A percentile compares a stretch with the other conserved stretches of the same genome.
phyloP scores from a whole-genome alignment of 2,329 filamentous ascomycete genomes.

The Venturia effusa region DNA sequence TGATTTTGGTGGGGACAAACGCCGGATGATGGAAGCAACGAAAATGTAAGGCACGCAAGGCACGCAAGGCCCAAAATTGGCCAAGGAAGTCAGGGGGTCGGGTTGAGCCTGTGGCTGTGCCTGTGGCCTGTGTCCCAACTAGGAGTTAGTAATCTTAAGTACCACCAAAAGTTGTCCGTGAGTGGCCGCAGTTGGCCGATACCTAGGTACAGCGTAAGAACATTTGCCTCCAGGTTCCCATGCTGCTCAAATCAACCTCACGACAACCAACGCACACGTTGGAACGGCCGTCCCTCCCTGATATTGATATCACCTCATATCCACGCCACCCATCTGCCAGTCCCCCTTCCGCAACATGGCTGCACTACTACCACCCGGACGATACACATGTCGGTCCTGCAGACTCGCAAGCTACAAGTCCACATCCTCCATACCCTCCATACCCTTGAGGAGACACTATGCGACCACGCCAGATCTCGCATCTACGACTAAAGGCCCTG shows the following conservation, averaged over 20 bases:
- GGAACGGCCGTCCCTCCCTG: neutral
- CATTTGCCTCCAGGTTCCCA: neutral
- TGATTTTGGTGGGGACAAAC: too few species aligned
- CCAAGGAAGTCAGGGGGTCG: too few species aligned
- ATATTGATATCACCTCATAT: too few species aligned
- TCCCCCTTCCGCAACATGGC: conserved; percentile 1
- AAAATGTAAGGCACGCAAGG: too few species aligned
- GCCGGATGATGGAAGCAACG: too few species aligned
- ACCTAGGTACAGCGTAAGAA: neutral
- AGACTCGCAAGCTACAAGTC: neutral
- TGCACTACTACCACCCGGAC: neutral
- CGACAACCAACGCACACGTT: neutral
- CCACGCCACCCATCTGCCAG: neutral
- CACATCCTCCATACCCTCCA: neutral
- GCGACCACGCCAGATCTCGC: conserved; percentile 4
- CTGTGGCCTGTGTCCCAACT: too few species aligned
- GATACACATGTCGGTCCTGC: conserved; percentile 9
- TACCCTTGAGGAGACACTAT: neutral
- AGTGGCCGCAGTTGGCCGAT: neutral
- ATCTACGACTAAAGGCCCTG: neutral
- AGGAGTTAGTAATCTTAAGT: too few species aligned
- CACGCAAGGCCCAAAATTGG: too few species aligned
- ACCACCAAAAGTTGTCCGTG: too few species aligned
- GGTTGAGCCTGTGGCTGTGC: too few species aligned
- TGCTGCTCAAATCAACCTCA: neutral